Conservation (phyloP, 2,329 filamentous ascomycete species). For the Thelonectria rubi region DNA sequence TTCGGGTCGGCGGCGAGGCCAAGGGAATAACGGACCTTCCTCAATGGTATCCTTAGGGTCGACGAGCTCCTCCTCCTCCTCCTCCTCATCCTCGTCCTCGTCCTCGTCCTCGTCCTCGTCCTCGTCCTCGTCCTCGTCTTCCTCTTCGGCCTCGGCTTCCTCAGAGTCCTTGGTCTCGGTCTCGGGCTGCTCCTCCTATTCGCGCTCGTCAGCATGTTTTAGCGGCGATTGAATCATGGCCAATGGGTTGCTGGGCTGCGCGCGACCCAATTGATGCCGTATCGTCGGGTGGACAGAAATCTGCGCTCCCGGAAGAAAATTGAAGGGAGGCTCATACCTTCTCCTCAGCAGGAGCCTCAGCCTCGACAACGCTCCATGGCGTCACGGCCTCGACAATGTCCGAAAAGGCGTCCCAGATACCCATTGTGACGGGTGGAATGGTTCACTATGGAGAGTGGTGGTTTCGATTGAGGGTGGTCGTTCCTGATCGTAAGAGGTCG, state of each 20-base stretch:
- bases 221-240: conserved; percentile 4
- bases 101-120: conserved; percentile 44
- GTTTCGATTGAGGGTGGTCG: conserved; percentile 47
- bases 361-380: conserved; percentile 72
- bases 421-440: conserved; percentile 61
- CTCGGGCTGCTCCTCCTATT: conserved; percentile 54
- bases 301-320: conserved; percentile 15
- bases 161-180: conserved; percentile 62
- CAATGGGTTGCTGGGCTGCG: conserved; percentile 3
- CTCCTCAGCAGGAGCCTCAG: conserved; percentile 74
- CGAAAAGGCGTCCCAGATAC: conserved; percentile 71
- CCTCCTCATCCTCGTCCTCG: conserved; percentile 58
- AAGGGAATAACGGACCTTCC: conserved; percentile 76
- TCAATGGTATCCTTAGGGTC: conserved; percentile 90
- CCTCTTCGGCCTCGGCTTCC: conserved; percentile 25
- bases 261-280: conserved; percentile 29
- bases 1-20: background rate
- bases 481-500: conserved; percentile 51
- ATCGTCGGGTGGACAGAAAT: conserved; percentile 30
- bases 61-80: conserved; percentile 83
- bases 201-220: conserved; percentile 28
- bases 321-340: conserved; percentile 53
- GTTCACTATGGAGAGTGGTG: conserved; percentile 54
- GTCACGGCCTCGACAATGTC: conserved; percentile 72
- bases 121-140: conserved; percentile 44